Conservation (phyloP, 371 early-diverging fungal genomes). For the Saksenaea vasiformis region DNA sequence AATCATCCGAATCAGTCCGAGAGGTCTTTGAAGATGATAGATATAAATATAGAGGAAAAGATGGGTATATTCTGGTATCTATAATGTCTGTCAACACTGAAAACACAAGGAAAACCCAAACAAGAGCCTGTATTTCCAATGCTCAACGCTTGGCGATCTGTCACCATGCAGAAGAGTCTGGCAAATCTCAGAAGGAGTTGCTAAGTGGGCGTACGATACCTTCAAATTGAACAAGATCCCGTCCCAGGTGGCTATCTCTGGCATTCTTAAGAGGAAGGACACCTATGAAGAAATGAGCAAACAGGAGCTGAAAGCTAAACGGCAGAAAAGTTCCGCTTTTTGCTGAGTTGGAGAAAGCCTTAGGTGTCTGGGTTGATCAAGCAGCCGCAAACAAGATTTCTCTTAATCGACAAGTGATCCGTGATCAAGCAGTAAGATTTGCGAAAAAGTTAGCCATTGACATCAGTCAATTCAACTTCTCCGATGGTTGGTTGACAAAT, state of each 20-base stretch:
- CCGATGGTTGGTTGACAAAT: slow-evolving; percentile 3
- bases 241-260: neutral
- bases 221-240: neutral
- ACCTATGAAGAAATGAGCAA: neutral
- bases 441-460: neutral
- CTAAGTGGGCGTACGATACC: neutral
- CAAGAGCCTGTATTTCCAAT: neutral
- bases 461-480: neutral
- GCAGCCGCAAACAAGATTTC: neutral
- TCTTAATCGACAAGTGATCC: neutral
- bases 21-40: no score
- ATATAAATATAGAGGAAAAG: no score
- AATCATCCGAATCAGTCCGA: no score
- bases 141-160: neutral
- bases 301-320: neutral
- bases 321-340: neutral
- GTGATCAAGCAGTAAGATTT: neutral
- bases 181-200: neutral
- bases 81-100: neutral
- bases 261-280: neutral
- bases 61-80: no score
- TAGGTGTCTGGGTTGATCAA: neutral
- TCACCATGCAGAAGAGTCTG: neutral
- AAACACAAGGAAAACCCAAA: neutral
- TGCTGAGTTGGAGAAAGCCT: neutral